phyloP scores from a whole-genome alignment of 352 stramenopile genomes.

The Phytophthora hybrid region DNA sequence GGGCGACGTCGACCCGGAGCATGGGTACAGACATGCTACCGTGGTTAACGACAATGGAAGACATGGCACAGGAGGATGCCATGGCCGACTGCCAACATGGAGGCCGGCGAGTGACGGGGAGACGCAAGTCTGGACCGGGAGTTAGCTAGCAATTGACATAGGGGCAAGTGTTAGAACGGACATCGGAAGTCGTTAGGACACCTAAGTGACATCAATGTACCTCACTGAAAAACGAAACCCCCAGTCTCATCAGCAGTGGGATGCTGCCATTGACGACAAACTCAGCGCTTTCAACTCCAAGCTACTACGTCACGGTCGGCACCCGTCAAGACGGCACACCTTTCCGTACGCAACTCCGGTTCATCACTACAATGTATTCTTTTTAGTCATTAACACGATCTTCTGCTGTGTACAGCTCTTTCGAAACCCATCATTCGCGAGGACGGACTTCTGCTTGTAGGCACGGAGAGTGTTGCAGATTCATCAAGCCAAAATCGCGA shows the following conservation, averaged over 20 bases:
- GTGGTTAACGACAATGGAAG: no score
- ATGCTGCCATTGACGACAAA: slow-evolving; percentile 16
- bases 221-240: no score
- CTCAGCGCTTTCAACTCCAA: slow-evolving; percentile 12
- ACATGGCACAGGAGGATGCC: no score
- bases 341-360: slow-evolving; percentile 44
- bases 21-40: no score
- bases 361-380: neutral
- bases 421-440: slow-evolving; percentile 82
- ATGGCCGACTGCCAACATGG: no score
- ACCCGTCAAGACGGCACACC: slow-evolving; percentile 40
- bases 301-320: slow-evolving; percentile 44
- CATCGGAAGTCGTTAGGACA: no score
- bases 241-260: slow-evolving; percentile 15
- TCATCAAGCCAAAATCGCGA: slow-evolving; percentile 3
- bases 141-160: no score
- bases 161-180: no score
- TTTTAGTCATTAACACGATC: neutral
- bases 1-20: no score
- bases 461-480: slow-evolving; percentile 53
- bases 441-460: slow-evolving; percentile 76
- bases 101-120: no score
- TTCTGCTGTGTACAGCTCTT: slow-evolving; percentile 49
- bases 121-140: no score
- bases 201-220: no score